Percentiles rank a stretch among this genome's conserved stretches.
phyloP scores from a whole-genome alignment of 2,329 filamentous ascomycete genomes.

The Clarireedia homoeocarpa region DNA sequence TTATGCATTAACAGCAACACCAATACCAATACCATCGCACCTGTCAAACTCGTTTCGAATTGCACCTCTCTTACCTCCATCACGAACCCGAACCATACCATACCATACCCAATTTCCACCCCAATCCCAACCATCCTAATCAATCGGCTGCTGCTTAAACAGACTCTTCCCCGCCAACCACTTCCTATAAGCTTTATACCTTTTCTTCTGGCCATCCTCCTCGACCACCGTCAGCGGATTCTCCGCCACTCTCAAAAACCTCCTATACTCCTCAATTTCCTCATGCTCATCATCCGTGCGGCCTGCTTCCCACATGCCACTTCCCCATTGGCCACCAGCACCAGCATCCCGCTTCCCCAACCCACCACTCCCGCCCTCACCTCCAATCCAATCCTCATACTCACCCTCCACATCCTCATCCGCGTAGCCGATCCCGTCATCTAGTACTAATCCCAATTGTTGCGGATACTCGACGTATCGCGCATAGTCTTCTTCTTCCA shows the following conservation, averaged over 20 bases:
- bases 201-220: slow-evolving; percentile 82
- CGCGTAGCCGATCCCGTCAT: slow-evolving; percentile 43
- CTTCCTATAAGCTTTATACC: slow-evolving; percentile 93
- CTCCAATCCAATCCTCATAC: slow-evolving; percentile 66
- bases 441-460: slow-evolving; percentile 75
- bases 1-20: not conserved
- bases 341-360: slow-evolving; percentile 24
- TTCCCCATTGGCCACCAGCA: slow-evolving; percentile 1
- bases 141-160: slow-evolving; percentile 78
- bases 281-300: slow-evolving; percentile 24
- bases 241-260: slow-evolving; percentile 68
- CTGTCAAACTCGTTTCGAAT: too few species aligned
- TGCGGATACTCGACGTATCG: slow-evolving; percentile 86
- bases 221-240: slow-evolving; percentile 82
- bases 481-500: slow-evolving; percentile 79
- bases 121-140: slow-evolving; percentile 21
- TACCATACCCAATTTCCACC: too few species aligned
- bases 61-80: too few species aligned
- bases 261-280: slow-evolving; percentile 64
- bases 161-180: slow-evolving; percentile 93
- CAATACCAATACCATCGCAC: not conserved
- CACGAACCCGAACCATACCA: not conserved
- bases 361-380: slow-evolving; percentile 46
- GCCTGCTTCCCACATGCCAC: not conserved
- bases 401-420: slow-evolving; percentile 56